Percentiles rank a stretch among this genome's conserved stretches.
Conservation (phyloP, 768 basidiomycete species). For the Rhizopogon sp. region DNA sequence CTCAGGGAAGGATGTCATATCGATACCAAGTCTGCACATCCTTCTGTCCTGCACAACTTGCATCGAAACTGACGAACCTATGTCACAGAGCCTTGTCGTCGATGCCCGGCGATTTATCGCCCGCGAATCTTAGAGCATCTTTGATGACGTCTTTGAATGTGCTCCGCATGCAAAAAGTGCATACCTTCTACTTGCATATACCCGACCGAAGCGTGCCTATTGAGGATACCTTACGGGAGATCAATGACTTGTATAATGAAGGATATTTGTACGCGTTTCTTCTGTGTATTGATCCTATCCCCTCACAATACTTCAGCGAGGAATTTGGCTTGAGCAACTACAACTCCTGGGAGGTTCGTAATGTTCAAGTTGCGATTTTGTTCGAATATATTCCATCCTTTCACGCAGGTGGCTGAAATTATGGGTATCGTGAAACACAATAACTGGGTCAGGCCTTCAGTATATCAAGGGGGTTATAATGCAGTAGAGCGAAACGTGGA, state of each 20-base stretch:
- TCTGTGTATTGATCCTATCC: background rate
- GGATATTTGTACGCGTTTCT: conserved; percentile 40
- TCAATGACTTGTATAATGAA: conserved; percentile 44
- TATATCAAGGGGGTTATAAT: conserved; percentile 47
- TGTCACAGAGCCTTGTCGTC: conserved; percentile 6
- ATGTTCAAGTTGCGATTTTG: background rate
- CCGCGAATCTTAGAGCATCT: conserved; percentile 8
- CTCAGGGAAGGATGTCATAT: conserved; percentile 6
- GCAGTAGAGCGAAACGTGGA: conserved; percentile 36
- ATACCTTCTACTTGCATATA: conserved; percentile 38
- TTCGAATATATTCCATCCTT: background rate
- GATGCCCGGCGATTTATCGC: conserved; percentile 5
- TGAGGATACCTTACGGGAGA: conserved; percentile 38
- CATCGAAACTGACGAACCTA: background rate
- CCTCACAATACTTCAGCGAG: background rate
- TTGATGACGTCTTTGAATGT: conserved; percentile 8
- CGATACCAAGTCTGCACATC: conserved; percentile 13
- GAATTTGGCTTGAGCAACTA: conserved; percentile 15
- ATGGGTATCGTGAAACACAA: conserved; percentile 36
- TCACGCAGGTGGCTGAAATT: conserved; percentile 38
- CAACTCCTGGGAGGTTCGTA: conserved; percentile 29
- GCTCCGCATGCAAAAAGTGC: conserved; percentile 10
- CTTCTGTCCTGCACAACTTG: background rate
- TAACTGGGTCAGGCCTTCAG: conserved; percentile 43
- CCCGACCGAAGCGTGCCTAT: conserved; percentile 41